phyloP scores from a whole-genome alignment of 148 eudicot genomes.

The Spergularia marina region DNA sequence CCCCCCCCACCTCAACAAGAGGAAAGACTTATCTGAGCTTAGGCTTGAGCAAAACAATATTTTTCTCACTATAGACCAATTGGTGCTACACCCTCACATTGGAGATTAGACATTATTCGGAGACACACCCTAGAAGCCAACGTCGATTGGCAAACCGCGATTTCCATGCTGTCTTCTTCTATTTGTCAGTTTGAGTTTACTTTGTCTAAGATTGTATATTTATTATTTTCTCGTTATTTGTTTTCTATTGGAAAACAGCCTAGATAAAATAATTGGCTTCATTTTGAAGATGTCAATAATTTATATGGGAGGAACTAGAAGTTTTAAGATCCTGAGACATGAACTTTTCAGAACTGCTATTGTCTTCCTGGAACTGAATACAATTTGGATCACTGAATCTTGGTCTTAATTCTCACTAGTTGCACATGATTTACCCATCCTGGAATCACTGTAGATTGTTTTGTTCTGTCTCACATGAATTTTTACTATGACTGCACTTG shows the following conservation, averaged over 20 bases:
- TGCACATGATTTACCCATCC: not conserved
- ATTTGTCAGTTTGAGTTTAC: not conserved
- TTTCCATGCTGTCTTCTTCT: not conserved
- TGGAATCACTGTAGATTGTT: not conserved
- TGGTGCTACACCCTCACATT: not conserved
- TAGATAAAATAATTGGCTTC: not conserved
- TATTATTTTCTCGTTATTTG: not conserved
- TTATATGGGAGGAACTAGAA: too few relatives aligned
- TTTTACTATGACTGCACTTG: not conserved
- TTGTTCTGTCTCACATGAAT: not conserved
- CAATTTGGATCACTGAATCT: not conserved
- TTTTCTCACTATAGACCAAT: not conserved
- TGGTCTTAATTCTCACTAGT: not conserved
- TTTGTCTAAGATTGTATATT: not conserved
- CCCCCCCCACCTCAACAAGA: too few relatives aligned
- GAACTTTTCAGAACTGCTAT: not conserved
- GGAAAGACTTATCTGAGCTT: not conserved
- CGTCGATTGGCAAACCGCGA: not conserved
- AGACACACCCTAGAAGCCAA: too few relatives aligned
- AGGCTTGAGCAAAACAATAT: not conserved
- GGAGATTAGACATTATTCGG: not conserved
- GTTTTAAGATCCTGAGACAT: not conserved
- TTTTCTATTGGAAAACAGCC: not conserved
- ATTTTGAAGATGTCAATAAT: too few relatives aligned
- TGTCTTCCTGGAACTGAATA: not conserved